phyloP scores from a whole-genome alignment of 306 rosid genomes.

The Vicia faba region DNA sequence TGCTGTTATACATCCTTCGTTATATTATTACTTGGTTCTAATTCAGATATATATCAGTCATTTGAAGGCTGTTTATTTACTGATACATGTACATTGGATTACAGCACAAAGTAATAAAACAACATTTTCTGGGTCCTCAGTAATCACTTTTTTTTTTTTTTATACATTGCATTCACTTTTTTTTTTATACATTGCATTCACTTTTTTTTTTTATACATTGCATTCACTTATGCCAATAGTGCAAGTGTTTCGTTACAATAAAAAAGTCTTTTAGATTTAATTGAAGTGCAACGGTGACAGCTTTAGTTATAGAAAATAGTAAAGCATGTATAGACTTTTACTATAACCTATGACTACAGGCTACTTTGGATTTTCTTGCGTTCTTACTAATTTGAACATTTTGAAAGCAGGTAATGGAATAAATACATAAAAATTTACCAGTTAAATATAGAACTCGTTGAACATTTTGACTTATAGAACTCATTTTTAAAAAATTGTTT shows the following conservation, averaged over 20 bases:
- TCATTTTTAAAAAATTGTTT: too few relatives aligned
- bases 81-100: conserved; percentile 43
- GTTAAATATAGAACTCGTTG: too few relatives aligned
- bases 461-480: too few relatives aligned
- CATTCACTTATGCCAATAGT: conserved; percentile 9
- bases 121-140: conserved; percentile 21
- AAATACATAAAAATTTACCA: too few relatives aligned
- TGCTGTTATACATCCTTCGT: conserved; percentile 32
- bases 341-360: too few relatives aligned
- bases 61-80: conserved; percentile 35
- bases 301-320: too few relatives aligned
- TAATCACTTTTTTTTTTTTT: conserved; percentile 18
- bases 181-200: conserved; percentile 13
- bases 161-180: conserved; percentile 16
- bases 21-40: conserved; percentile 25
- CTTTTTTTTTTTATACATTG: conserved; percentile 8
- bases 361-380: too few relatives aligned
- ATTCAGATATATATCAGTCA: conserved; percentile 29
- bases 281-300: too few relatives aligned
- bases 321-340: too few relatives aligned
- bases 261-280: background rate
- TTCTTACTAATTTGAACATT: too few relatives aligned
- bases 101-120: conserved; percentile 38
- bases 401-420: too few relatives aligned
- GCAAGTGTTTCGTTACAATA: background rate